Percentiles rank a stretch among this genome's conserved stretches.
These are phyloP conservation scores for Aegilops umbellulata DNA, from an alignment of 176 grass and related monocot species.

Conservation along the genomic window DNA sequence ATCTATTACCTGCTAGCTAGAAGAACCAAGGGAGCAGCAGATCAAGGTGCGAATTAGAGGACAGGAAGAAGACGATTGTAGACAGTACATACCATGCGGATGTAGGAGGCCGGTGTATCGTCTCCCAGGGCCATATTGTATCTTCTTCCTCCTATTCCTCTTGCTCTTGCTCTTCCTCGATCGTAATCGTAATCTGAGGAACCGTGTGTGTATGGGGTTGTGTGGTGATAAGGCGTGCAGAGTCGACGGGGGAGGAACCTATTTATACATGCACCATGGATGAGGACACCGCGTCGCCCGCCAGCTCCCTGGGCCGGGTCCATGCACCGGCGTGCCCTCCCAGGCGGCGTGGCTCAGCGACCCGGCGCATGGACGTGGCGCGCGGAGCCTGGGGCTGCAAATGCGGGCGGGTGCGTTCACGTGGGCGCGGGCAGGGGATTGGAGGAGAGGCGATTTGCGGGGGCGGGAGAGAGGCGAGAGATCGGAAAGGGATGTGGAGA, in stretches of 20 bases:
- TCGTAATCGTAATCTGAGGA: neutral
- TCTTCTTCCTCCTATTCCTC: constrained; percentile 6
- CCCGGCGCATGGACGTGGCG: constrained; percentile 9
- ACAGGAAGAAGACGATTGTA: neutral
- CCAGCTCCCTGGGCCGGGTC: neutral
- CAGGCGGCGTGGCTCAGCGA: neutral
- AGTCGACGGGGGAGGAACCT: constrained; percentile 43
- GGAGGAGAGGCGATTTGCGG: constrained; percentile 33
- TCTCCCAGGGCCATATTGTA: constrained; percentile 45
- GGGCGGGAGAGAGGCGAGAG: neutral
- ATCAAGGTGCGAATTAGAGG: neutral
- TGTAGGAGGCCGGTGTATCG: constrained; percentile 60
- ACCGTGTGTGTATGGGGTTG: neutral
- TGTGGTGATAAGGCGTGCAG: constrained; percentile 50
- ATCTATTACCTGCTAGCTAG: neutral
- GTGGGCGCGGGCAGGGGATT: constrained; percentile 51
- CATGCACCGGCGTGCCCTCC: neutral
- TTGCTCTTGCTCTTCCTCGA: neutral
- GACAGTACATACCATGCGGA: constrained; percentile 63
- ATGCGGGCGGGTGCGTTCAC: constrained; percentile 40
- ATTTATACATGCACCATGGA: constrained; percentile 59
- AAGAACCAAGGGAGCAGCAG: neutral
- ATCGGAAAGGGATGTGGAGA: constrained; percentile 33
- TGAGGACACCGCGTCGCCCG: constrained; percentile 20
- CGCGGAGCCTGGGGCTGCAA: neutral